phyloP scores from a whole-genome alignment of 352 stramenopile genomes.

The Peronospora farinosa region DNA sequence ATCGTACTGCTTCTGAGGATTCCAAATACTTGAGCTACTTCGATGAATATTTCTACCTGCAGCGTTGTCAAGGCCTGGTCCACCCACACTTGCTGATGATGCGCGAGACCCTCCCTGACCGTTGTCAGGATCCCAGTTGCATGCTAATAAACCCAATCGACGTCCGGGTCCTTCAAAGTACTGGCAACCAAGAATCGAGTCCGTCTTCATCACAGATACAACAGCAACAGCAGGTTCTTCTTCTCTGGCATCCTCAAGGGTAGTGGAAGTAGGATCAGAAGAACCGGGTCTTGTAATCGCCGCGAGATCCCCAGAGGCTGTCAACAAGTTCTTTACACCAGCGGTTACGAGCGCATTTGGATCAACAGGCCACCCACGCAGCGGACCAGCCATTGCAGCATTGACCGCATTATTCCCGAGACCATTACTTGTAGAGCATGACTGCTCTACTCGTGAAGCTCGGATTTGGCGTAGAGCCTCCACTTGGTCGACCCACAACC shows the following conservation, averaged over 20 bases:
- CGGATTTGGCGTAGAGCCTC: slow-evolving; percentile 63
- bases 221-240: slow-evolving; percentile 25
- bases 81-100: slow-evolving; percentile 18
- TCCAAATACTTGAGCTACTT: slow-evolving; percentile 65
- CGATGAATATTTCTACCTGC: slow-evolving; percentile 42
- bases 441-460: slow-evolving; percentile 48
- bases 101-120: slow-evolving; percentile 27
- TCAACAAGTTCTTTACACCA: slow-evolving; percentile 65
- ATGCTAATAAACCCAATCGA: slow-evolving; percentile 62
- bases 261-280: slow-evolving; percentile 10
- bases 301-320: slow-evolving; percentile 19
- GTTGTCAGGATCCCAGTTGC: slow-evolving; percentile 78
- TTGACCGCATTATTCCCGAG: slow-evolving; percentile 26
- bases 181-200: slow-evolving; percentile 59
- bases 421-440: slow-evolving; percentile 21
- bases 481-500: slow-evolving; percentile 82
- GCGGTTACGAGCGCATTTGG: slow-evolving; percentile 49
- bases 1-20: slow-evolving; percentile 52
- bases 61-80: slow-evolving; percentile 28
- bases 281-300: slow-evolving; percentile 4
- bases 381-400: slow-evolving; percentile 29
- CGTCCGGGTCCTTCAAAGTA: slow-evolving; percentile 72
- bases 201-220: slow-evolving; percentile 47
- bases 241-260: slow-evolving; percentile 19
- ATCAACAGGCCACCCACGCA: slow-evolving; percentile 71